Base-by-base conservation (phyloP, 768 basidiomycete genomes). In the Chalciporus chontae region DNA sequence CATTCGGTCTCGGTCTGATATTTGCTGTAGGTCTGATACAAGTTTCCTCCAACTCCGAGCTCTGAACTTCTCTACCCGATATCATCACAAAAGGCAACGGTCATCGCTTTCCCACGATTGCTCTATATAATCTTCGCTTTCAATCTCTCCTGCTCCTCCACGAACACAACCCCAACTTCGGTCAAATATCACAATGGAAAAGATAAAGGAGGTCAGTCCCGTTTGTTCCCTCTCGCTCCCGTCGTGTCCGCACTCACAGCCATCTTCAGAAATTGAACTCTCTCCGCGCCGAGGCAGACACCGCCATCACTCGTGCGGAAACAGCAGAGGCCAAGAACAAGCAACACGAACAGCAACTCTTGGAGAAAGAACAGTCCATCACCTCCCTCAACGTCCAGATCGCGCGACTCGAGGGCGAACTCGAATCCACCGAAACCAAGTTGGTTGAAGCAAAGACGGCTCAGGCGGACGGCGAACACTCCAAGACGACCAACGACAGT, bases 301-400 rank as follows among this genome's bases (percentile, higher is more conserved):
- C 62, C 44, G 87, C 92, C 37, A 71, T 87, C 48, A 66, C 70
- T 21, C 90, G 96, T 48, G 96, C 95, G 27, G 96, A 99, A 62
- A 77, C 71, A 11, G 90, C 93, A 10, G 95, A 98, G 68, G 74
- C 73, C 4, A 85, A 89, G 76, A 82, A 80, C 76, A 95, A 94
- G 80, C 74, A 77, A 58, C 69, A 73, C 52, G 84, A 93, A 61
- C 90, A 91, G 64, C 53, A 67, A 19, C 61, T 94, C 32, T 79
- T 96, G 15, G 77, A 81, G 62, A 85, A 84, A 63, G 95, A 97
- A 1, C 94, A 98, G 68, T 84, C 86, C 58, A 87, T 92, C 65
- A 72, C 71, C 5, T 97, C 95, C 0, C 79, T 94, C 52, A 71
- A 77, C 44, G 86, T 88, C 70, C 83, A 80, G 65, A 75, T 94